A percentile compares a stretch with the other conserved stretches of the same genome.
Evolutionary conservation across 108 stramenopile genomes (phyloP).

Genomic region (Thalassiosira profunda): DNA sequence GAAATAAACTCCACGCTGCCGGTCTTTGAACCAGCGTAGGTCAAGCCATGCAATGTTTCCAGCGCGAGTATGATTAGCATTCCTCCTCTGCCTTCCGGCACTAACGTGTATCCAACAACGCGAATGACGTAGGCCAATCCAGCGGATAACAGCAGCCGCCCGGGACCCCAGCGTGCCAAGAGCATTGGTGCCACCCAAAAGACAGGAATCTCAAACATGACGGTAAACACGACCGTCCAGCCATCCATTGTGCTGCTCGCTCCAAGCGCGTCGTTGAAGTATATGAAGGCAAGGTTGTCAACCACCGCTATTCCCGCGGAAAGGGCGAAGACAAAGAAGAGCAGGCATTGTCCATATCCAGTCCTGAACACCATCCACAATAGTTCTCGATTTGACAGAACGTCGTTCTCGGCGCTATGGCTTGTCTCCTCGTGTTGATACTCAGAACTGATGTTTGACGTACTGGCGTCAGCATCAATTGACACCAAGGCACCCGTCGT

Average conservation of each 20-base stretch:
- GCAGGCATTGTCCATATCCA: constrained; percentile 26
- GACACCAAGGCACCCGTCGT: constrained; percentile 30
- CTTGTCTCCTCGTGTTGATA: not conserved
- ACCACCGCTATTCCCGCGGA: constrained; percentile 59
- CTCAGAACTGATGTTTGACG: no score
- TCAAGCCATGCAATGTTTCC: constrained; percentile 79
- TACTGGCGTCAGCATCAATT: constrained; percentile 8
- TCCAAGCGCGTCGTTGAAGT: constrained; percentile 61
- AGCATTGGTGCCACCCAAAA: constrained; percentile 62
- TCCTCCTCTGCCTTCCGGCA: constrained; percentile 51
- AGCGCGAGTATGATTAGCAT: constrained; percentile 50
- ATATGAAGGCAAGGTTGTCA: constrained; percentile 65
- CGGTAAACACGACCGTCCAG: constrained; percentile 64
- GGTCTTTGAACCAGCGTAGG: constrained; percentile 57
- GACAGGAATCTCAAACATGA: constrained; percentile 69
- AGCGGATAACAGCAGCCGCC: constrained; percentile 46
- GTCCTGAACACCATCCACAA: constrained; percentile 21
- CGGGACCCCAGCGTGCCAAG: constrained; percentile 43
- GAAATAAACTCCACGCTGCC: constrained; percentile 56
- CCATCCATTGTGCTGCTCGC: constrained; percentile 53
- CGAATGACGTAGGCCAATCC: constrained; percentile 57
- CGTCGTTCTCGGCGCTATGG: not conserved
- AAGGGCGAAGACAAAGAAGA: constrained; percentile 42
- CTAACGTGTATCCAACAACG: constrained; percentile 61
- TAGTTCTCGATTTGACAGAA: not conserved